phyloP scores from a whole-genome alignment of 2,329 filamentous ascomycete species.

The Elsinoe perseae region DNA sequence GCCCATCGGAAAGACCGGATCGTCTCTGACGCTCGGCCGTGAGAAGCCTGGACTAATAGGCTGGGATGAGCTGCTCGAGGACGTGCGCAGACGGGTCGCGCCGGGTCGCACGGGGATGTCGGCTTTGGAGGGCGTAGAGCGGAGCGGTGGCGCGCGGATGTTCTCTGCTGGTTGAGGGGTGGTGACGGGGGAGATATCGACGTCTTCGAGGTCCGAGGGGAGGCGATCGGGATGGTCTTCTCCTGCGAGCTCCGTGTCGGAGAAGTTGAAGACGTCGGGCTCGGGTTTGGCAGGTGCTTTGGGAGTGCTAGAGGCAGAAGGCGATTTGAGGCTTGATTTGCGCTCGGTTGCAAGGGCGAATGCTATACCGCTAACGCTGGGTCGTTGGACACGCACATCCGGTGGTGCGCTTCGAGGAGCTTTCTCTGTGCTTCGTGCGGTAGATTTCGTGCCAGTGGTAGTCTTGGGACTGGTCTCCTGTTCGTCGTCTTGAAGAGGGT shows the following conservation, averaged over 20 bases:
- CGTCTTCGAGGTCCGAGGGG: slow-evolving; percentile 10
- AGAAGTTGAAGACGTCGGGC: slow-evolving; percentile 25
- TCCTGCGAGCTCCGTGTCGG: slow-evolving; percentile 1
- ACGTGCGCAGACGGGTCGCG: slow-evolving; percentile 23
- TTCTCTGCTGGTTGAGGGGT: slow-evolving; percentile 6
- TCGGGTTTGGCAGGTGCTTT: slow-evolving; percentile 27
- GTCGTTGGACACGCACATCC: neutral
- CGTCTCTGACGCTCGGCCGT: slow-evolving; percentile 26
- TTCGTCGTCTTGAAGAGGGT: neutral
- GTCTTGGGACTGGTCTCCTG: neutral
- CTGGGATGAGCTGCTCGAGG: slow-evolving; percentile 23
- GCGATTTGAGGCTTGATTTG: slow-evolving; percentile 5
- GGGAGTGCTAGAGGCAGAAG: slow-evolving; percentile 17
- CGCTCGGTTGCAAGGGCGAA: slow-evolving; percentile 3
- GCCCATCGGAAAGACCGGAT: slow-evolving; percentile 25
- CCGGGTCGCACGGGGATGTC: neutral
- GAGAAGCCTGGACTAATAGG: slow-evolving; percentile 30
- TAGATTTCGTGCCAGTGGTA: neutral
- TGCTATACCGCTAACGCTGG: neutral
- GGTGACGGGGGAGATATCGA: slow-evolving; percentile 2
- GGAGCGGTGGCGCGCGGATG: slow-evolving; percentile 13
- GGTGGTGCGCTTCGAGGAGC: neutral
- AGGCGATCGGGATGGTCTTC: neutral
- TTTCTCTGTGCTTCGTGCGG: neutral
- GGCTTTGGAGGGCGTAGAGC: neutral